Base-by-base conservation (phyloP, 768 basidiomycete genomes). In the Dentipellis sp. region DNA sequence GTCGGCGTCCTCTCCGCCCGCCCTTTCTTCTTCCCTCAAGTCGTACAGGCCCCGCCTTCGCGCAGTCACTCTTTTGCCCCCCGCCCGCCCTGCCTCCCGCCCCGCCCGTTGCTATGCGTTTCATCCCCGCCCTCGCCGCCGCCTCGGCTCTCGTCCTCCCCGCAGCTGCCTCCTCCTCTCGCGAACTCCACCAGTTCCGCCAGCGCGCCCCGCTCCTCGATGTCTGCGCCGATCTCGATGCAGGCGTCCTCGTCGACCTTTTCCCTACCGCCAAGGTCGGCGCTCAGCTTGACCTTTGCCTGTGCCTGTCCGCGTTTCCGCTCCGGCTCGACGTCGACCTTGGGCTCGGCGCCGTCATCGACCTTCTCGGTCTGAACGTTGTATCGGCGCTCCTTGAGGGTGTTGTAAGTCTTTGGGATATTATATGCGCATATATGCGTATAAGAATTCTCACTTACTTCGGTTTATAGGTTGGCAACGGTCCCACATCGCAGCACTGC, bases 251-350 rank as follows among this genome's bases (percentile, higher is more conserved):
- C 23, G 21, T 58, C 36, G 40, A 29, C 42, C 36, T 40, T 19
- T 19, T 14, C 39, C 17, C 57, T 48, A 54, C 62, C 36, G 46
- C 59, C 12, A 57, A 60, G 21, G 9, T 45, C 11, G 23, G 19
- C 34, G 29, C 37, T 11, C 50, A 52, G 23, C 37, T 70, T 49
- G 56, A 70, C 42, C 64, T 74, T 17, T 76, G 75, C 60, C 60
- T 77, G 9, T 77, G 75, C 59, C 62, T 75, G 22, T 72, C 74
- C 8, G 51, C 64, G 0, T 50, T 67, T 2, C 54, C 65, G 4
- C 21, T 59, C 55, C 37, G 36, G 9, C 50, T 67, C 34, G 35
- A 54, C 17, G 9, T 51, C 35, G 35, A 59, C 39, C 47, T 23
- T 8, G 16, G 56, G 12, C 53, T 67, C 50, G 22, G 37, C 11